Percentiles rank a stretch among this genome's conserved stretches.
Conservation (phyloP, 2,329 filamentous ascomycete genomes). For the Colletotrichum sp. region DNA sequence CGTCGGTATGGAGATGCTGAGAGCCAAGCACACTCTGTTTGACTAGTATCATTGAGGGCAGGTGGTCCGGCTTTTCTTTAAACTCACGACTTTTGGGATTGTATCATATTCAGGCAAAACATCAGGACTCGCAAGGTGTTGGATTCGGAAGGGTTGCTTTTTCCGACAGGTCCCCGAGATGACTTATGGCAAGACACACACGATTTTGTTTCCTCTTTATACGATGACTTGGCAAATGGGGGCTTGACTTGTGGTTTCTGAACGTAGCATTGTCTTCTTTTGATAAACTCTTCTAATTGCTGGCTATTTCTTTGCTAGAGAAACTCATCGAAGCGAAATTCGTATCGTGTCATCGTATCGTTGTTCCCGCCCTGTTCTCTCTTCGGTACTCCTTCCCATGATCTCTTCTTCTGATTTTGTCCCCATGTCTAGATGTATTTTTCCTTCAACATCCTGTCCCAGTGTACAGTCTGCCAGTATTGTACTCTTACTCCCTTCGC, state of each 20-base stretch:
- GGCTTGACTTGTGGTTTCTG: not conserved
- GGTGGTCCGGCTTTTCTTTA: not conserved
- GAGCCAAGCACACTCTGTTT: conserved; percentile 5
- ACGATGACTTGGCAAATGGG: not conserved
- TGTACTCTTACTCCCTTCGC: not conserved
- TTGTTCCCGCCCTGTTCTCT: not conserved
- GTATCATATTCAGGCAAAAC: not conserved
- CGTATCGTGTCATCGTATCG: not conserved
- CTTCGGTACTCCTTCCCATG: not conserved
- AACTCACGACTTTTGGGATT: not conserved
- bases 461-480: not conserved
- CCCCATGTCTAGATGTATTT: not conserved
- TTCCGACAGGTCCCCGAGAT: not conserved
- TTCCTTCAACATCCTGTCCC: not conserved
- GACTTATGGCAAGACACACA: not conserved
- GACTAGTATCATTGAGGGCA: not conserved
- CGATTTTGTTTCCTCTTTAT: not conserved
- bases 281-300: not conserved
- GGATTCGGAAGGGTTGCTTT: not conserved
- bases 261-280: not conserved
- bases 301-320: not conserved
- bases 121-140: conserved; percentile 10
- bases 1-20: conserved; percentile 14
- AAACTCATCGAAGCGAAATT: not conserved
- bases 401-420: not conserved